Base-by-base conservation (phyloP, 495 filamentous ascomycete genomes). In the Monascus purpureus region DNA sequence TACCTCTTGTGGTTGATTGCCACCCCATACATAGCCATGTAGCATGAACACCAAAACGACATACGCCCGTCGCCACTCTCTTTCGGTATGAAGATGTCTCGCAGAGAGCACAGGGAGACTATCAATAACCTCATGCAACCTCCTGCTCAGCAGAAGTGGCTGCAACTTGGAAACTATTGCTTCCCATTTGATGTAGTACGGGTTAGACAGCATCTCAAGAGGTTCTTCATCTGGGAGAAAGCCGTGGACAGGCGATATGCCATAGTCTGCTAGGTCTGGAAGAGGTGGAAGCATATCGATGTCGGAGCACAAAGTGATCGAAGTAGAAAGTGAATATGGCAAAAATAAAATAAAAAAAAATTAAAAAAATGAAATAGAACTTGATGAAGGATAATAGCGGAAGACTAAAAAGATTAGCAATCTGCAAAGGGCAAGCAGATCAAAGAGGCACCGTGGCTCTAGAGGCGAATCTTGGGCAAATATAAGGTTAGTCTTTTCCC, bases 151-250 rank as follows among this genome's bases (percentile, higher is more conserved):
- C 26, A 95, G 72, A 39, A 99, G 62, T 6, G 72, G 69, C 55
- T 93, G 90, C n/a, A 99, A 55, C 47, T 94, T 93, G 23, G 72
- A 65, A 13, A 74, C 70, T 17, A 94, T 67, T 35, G 72, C 64
- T 58, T 99, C 90, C 90, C 90, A 99, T 43, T 81, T 80, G 42
- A 75, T 71, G 55, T 95, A 99, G 65, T 94, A 96, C 0, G 76
- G 71, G 45, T 93, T 77, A 8, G 86, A 81, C 20, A 96, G 70
- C 32, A 68, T 49, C 32, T 80, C 72, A 36, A 96, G 62, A 19
- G 90, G 92, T n/a, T 76, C 57, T 40, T 83, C 73, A 17, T 77
- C 54, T 0, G 90, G 82, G 25, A 99, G 78, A 59, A 99, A 99
- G 39, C 90, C 90, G 63, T 82, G 65, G 28, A 75, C 65, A 25